Evolutionary conservation across 1,139 yeast genomes (phyloP), one percentile per base, ranked within the genome.

Genomic region (Blastobotrys illinoisensis): DNA sequence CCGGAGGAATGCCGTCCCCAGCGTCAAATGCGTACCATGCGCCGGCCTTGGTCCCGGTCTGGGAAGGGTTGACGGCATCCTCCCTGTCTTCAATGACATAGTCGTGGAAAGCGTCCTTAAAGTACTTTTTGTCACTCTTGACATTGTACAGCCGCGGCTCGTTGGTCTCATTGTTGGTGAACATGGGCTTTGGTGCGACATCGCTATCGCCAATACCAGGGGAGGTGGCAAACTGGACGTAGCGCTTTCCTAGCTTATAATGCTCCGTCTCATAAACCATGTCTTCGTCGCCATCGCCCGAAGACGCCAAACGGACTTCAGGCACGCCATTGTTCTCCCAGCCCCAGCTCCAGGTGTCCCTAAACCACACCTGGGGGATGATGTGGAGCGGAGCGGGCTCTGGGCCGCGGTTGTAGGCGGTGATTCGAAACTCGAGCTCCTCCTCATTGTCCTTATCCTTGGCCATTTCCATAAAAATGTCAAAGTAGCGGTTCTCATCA

Each of bases 301-400:
- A 20, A 16, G 40, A 32, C 9, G n/a, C 26, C 6, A 20, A 3
- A 2, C 19, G 16, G 43, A 51, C 19, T 16, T 24, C 44, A 11
- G 54, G 54, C 44, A 28, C 24, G 14, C 20, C 47, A 3, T 44
- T 14, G 28, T 79, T 80, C 56, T 79, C 81, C 26, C 77, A 70
- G 45, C 91, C 90, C 97, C 97, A 91, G 16, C 86, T 76, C 98
- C 98, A 91, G 26, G 96, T 88, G 70, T 91, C 91, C 74, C 98
- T 81, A 71, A 86, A 88, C 62, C 86, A 83, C 49, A 88, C 73
- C 65, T 91, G 97, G 6, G 98, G 98, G 57, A 88, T 71, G 52
- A 91, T 79, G 71, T 90, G 96, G 59, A 91, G 74, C 1, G 97
- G 96, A 23, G 97, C 97, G 1, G 95, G 79, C 56, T 86, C 83